These are phyloP conservation scores for Clonostachys rhizophaga DNA, from an alignment of 2,329 filamentous ascomycete genomes.

Conservation along the genomic window DNA sequence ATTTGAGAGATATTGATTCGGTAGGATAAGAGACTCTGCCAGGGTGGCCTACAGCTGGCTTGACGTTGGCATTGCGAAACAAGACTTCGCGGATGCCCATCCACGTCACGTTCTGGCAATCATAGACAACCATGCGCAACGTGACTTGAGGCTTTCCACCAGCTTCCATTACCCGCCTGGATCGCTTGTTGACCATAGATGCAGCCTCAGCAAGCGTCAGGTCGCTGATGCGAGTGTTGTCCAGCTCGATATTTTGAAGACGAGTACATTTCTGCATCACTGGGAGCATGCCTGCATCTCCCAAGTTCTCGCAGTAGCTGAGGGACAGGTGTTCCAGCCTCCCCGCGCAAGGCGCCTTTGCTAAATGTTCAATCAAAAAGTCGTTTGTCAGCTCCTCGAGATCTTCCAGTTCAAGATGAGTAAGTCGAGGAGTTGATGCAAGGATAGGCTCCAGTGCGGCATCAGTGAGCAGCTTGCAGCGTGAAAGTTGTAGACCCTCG, in stretches of 20 bases:
- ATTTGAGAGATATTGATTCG: constrained; percentile 82
- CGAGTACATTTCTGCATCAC: constrained; percentile 70
- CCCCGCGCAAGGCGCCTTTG: constrained; percentile 69
- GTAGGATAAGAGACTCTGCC: constrained; percentile 56
- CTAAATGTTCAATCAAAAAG: constrained; percentile 66
- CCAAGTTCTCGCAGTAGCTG: constrained; percentile 83
- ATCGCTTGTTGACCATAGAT: constrained; percentile 67
- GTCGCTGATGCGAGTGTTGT: constrained; percentile 90
- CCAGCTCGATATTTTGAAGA: constrained; percentile 74
- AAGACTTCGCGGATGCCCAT: constrained; percentile 83
- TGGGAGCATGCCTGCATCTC: constrained; percentile 79
- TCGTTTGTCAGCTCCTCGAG: constrained; percentile 72
- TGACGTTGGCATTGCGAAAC: constrained; percentile 75
- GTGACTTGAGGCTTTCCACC: constrained; percentile 49
- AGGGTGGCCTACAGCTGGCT: constrained; percentile 36
- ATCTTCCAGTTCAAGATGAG: constrained; percentile 87
- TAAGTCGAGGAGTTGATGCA: constrained; percentile 70
- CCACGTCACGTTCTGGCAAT: constrained; percentile 92
- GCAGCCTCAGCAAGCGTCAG: constrained; percentile 82
- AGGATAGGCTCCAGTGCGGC: constrained; percentile 67
- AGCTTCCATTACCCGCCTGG: constrained; percentile 31
- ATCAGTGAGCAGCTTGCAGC: constrained; percentile 72
- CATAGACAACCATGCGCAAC: constrained; percentile 77
- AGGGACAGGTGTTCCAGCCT: constrained; percentile 77
- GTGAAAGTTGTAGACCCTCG: constrained; percentile 78